Conservation (phyloP, 805 yeast species). For the Spathaspora girioi region DNA sequence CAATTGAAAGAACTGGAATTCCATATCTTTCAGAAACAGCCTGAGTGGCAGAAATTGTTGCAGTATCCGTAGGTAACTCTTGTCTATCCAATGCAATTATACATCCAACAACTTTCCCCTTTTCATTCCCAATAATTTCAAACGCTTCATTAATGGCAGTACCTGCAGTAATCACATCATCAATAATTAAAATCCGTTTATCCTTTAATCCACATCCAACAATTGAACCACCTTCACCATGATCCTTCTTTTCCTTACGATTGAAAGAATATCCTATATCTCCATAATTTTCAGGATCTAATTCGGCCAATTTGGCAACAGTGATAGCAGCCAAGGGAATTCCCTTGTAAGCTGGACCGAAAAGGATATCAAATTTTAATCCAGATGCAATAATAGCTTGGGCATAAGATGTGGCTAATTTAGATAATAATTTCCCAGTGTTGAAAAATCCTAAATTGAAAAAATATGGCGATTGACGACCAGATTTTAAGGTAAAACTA, state of each 20-base stretch:
- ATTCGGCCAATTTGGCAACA: conserved; percentile 86
- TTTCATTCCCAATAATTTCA: conserved; percentile 62
- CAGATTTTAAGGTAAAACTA: conserved; percentile 83
- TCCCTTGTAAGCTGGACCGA: conserved; percentile 98
- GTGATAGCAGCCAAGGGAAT: conserved; percentile 93
- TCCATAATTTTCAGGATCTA: conserved; percentile 75
- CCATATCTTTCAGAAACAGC: conserved; percentile 66
- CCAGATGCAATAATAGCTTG: conserved; percentile 78
- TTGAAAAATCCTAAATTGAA: conserved; percentile 90
- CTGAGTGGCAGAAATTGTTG: conserved; percentile 69
- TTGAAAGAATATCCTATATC: conserved; percentile 86
- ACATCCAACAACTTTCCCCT: conserved; percentile 77
- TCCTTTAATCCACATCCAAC: conserved; percentile 78
- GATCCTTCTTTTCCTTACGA: conserved; percentile 95
- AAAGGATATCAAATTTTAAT: conserved; percentile 81
- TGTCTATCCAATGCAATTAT: conserved; percentile 94
- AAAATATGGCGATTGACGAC: conserved; percentile 92
- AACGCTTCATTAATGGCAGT: conserved; percentile 96
- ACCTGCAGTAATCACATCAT: conserved; percentile 98
- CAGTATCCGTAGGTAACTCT: conserved; percentile 72
- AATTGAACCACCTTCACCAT: conserved; percentile 95
- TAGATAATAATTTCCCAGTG: conserved; percentile 74
- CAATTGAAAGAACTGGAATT: conserved; percentile 83
- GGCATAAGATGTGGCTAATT: conserved; percentile 86
- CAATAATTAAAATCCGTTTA: conserved; percentile 79